These are phyloP conservation scores for Rhodotorula babjevae DNA, from an alignment of 768 basidiomycete genomes.

Conservation along the genomic window DNA sequence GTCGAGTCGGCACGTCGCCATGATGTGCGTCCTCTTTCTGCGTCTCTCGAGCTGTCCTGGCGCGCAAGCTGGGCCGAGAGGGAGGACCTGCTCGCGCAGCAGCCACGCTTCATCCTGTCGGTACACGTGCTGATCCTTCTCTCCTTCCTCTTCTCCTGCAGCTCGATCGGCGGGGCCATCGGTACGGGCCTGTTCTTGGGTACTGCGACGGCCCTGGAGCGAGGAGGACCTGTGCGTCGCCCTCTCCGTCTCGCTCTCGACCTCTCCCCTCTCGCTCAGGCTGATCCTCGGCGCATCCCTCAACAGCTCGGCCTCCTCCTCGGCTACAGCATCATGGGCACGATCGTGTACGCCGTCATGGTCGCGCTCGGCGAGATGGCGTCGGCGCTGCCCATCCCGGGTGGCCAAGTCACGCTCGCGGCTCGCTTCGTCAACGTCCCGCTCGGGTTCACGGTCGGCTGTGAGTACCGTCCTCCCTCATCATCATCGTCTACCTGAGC, in stretches of 20 bases:
- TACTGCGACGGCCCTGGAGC: constrained; percentile 53
- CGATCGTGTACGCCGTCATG: constrained; percentile 43
- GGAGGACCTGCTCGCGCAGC: no score
- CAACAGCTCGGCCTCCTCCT: constrained; percentile 58
- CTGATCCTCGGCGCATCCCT: not conserved
- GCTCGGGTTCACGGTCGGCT: not conserved
- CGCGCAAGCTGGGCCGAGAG: no score
- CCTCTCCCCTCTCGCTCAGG: not conserved
- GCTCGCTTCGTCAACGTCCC: not conserved
- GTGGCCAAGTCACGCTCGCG: constrained; percentile 45
- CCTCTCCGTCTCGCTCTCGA: no score
- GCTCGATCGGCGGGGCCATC: not conserved
- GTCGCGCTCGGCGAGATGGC: constrained; percentile 39
- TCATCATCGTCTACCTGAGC: no score
- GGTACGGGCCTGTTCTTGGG: constrained; percentile 46
- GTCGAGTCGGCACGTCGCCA: not conserved
- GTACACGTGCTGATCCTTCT: no score
- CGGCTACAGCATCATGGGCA: constrained; percentile 54
- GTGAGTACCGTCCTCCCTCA: not conserved
- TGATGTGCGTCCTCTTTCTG: not conserved
- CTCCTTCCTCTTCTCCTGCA: not conserved
- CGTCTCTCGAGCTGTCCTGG: no score
- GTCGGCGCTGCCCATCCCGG: constrained; percentile 24
- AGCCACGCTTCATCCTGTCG: no score
- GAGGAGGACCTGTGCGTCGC: constrained; percentile 60